Percentiles rank a stretch among this genome's conserved stretches.
Evolutionary conservation across 176 grass and related monocot species (phyloP).

Genomic region (Lolium perenne): DNA sequence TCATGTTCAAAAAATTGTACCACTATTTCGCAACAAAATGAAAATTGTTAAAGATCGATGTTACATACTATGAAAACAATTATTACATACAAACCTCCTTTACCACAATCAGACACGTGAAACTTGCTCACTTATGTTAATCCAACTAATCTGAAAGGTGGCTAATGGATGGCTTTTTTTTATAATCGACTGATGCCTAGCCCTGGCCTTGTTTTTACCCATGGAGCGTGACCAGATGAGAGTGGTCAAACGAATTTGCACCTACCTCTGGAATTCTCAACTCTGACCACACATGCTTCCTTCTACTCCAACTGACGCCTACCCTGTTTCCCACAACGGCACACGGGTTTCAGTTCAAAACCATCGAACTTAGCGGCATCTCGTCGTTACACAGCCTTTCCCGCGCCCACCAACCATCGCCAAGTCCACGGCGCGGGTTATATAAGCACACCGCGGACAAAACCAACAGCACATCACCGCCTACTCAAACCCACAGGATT

Average conservation of each 20-base stretch:
- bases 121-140: too few relatives aligned
- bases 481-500: neutral
- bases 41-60: too few relatives aligned
- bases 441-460: neutral
- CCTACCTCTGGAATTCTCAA: neutral
- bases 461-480: neutral
- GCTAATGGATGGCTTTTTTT: too few relatives aligned
- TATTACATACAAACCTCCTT: too few relatives aligned
- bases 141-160: too few relatives aligned
- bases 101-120: too few relatives aligned
- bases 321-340: constrained; percentile 10
- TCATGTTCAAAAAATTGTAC: too few relatives aligned
- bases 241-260: neutral
- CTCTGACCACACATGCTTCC: neutral
- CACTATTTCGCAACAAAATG: too few relatives aligned
- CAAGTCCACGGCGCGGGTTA: neutral
- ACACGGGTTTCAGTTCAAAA: constrained; percentile 38
- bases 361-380: constrained; percentile 9
- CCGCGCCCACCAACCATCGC: constrained; percentile 11
- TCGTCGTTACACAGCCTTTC: neutral
- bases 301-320: neutral
- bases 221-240: neutral
- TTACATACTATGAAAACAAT: too few relatives aligned
- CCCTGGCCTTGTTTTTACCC: too few relatives aligned
- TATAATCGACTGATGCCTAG: too few relatives aligned